These are phyloP conservation scores for Malassezia yamatoensis DNA, from an alignment of 1,284 basidiomycete species.

Conservation along the genomic window DNA sequence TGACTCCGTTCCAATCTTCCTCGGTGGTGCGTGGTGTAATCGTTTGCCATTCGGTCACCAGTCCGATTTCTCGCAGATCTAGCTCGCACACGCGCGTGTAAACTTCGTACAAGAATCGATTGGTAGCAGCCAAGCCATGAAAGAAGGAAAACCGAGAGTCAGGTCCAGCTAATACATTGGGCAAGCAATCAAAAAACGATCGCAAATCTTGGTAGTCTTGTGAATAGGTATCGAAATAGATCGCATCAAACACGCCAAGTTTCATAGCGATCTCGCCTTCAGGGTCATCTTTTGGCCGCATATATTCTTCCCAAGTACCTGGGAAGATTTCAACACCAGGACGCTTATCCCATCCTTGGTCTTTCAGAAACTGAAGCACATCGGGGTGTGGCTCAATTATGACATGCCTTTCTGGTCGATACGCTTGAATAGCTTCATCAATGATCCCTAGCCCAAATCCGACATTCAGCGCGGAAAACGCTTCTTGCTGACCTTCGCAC, in stretches of 20 bases:
- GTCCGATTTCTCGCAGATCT: constrained; percentile 70
- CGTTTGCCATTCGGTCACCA: constrained; percentile 60
- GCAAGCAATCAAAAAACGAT: constrained; percentile 71
- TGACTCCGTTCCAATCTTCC: constrained; percentile 40
- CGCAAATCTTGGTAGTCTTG: constrained; percentile 74
- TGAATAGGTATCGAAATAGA: constrained; percentile 93
- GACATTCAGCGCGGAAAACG: constrained; percentile 70
- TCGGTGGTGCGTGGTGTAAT: constrained; percentile 53
- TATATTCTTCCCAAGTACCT: constrained; percentile 54
- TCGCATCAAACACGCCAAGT: constrained; percentile 63
- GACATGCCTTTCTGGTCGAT: constrained; percentile 64
- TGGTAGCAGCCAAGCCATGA: constrained; percentile 90
- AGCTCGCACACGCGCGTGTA: constrained; percentile 76
- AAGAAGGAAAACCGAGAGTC: constrained; percentile 73
- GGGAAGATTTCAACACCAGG: constrained; percentile 38
- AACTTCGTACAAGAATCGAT: constrained; percentile 69
- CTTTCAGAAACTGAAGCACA: constrained; percentile 67
- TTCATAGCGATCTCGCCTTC: constrained; percentile 56
- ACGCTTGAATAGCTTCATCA: constrained; percentile 66
- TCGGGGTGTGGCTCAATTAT: constrained; percentile 94
- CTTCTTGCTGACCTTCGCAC: constrained; percentile 40
- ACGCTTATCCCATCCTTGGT: constrained; percentile 42
- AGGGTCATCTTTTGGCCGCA: constrained; percentile 72
- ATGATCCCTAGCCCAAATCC: constrained; percentile 94
- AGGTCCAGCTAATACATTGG: constrained; percentile 66